Base-by-base conservation (phyloP, 352 stramenopile genomes). In the Phytophthora macrochlamydospora region DNA sequence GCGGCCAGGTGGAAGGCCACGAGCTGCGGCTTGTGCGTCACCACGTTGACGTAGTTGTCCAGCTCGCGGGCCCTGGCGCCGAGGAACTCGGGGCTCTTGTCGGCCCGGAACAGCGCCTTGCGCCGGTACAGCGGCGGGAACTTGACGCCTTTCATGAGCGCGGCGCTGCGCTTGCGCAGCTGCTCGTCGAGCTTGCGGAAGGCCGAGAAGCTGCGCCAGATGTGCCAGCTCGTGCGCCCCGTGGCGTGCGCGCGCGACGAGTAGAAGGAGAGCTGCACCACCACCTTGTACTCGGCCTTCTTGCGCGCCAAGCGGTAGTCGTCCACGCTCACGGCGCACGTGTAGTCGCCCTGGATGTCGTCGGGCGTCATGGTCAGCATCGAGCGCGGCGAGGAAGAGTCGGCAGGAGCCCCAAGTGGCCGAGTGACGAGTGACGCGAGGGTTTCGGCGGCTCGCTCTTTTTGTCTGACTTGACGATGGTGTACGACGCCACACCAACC, bases 151-250 rank as follows among this genome's bases (percentile, higher is more conserved):
- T 94, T 94, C 60, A 94, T 73, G 35, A 91, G 83, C 49, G 81
- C 71, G 2, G 75, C 56, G 56, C 76, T 91, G 60, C 84, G 84
- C 64, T 94, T 90, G 18, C 86, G 84, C 5, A 94, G 70, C 66
- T 93, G 82, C 66, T 91, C 78, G 62, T 94, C 86, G 9, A 94
- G 81, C 70, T 92, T 90, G 46, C 84, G 84, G 69, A 94, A 94
- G 31, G 83, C 78, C 42, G 81, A 83, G 66, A 94, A 94, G 33
- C 72, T 79, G 59, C 87, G 84, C 87, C 87, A 93, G 51, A 94
- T 92, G 77, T 92, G 85, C 87, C 87, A 94, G 42, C 77, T 90
- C 43, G 83, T 91, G 48, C 70, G 79, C 4, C 77, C 85, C 13
- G 70, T 68, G 24, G 83, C 83, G 58, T 90, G 84, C 37, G 79